Evolutionary conservation across 306 rosid genomes (phyloP), one percentile per base, ranked within the genome.

Genomic region (Ochetophila trinervis): DNA sequence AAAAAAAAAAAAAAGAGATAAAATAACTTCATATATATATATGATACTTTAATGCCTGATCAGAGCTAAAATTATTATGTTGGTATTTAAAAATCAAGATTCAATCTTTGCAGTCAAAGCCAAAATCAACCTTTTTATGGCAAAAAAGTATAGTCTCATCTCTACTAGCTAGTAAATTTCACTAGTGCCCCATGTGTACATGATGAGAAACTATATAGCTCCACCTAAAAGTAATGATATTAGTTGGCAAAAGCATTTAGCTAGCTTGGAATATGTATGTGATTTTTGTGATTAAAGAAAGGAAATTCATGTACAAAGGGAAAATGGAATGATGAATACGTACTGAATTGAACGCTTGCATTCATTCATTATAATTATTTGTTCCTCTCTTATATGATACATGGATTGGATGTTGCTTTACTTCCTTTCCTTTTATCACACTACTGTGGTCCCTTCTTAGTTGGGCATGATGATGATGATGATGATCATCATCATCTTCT

Each of bases 371-470:
- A 70, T 42, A 62, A 68, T 52, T 70, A 40, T 49, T 37, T 19
- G 62, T 16, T 77, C 32, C 30, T 68, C 69, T 60, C 36, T 68
- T 56, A 40, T 53, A 69, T 69, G 69, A 35, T 67, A 57, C 60
- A 68, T 40, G 45, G 45, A 10, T 40, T 1, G 12, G 45, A 12
- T 12, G 50, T 59, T 24, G 35, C 34, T 57, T 57, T 61, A 6
- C 6, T 16, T 42, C 19, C 21, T 32, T 5, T 4, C 21, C 47
- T 68, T 74, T 74, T 74, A 51, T 34, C 71, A 57, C 80, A 76
- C 56, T 52, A 58, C 8, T 53, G 76, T 67, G 80, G 85, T 64
- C 85, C 80, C 85, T 76, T 63, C 59, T 70, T 63, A 76, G 80
- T 74, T 66, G 76, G 73, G 69, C 74, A 79, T 67, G 64, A n/a